phyloP scores from a whole-genome alignment of 1,284 basidiomycete species.

The Ustilago esculenta region DNA sequence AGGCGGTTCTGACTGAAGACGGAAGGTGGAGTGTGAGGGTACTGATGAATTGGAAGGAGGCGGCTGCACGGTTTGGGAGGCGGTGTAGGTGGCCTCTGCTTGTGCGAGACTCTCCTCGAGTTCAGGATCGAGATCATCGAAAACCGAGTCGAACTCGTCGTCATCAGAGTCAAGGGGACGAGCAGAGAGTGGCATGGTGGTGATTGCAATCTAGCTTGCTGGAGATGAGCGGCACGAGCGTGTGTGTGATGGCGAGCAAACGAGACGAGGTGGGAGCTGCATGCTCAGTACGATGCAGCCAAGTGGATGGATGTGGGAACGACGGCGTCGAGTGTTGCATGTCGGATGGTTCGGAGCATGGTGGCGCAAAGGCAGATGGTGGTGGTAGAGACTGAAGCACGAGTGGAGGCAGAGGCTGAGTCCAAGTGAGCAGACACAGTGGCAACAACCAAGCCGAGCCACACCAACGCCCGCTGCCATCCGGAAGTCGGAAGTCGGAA shows the following conservation, averaged over 20 bases:
- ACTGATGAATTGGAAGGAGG: not conserved
- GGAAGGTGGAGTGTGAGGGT: conserved; percentile 8
- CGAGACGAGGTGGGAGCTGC: no score
- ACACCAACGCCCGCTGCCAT: no score
- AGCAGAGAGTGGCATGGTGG: conserved; percentile 2
- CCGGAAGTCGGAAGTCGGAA: no score
- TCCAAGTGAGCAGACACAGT: no score
- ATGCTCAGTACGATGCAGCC: no score
- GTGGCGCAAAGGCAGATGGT: no score
- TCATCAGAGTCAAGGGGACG: conserved; percentile 8
- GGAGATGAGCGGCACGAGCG: not conserved
- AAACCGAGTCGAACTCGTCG: conserved; percentile 45
- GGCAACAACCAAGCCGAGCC: no score
- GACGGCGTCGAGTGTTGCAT: no score
- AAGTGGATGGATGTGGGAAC: no score
- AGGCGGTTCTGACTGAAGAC: conserved; percentile 7
- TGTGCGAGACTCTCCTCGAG: conserved; percentile 46
- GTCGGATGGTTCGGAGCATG: no score
- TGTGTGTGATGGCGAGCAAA: not conserved
- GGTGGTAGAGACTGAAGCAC: no score
- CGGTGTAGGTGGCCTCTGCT: conserved; percentile 38
- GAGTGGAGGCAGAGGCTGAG: no score
- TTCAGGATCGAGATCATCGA: conserved; percentile 44
- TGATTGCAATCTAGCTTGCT: not conserved
- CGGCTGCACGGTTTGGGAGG: conserved; percentile 29